These are phyloP conservation scores for Lipomyces mesembrius DNA, from an alignment of 805 yeast species.

Conservation along the genomic window DNA sequence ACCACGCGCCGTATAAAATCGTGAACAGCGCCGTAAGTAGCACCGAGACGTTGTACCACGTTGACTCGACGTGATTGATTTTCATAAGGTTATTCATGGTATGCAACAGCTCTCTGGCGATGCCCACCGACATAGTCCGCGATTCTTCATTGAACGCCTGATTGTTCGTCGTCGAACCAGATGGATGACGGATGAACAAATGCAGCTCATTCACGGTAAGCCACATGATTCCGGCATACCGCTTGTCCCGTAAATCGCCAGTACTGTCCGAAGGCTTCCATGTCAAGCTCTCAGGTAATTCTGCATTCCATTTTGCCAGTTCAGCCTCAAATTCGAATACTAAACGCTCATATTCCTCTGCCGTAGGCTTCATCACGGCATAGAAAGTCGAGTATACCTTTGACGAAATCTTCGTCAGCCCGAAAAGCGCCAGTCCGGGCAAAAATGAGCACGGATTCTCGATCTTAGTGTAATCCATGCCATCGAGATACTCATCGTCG, in stretches of 20 bases:
- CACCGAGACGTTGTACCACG: constrained; percentile 26
- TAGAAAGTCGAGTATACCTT: constrained; percentile 28
- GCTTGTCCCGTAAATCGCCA: constrained; percentile 25
- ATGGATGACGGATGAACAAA: constrained; percentile 34
- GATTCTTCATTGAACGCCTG: constrained; percentile 19
- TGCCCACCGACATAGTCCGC: constrained; percentile 16
- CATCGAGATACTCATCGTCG: constrained; percentile 31
- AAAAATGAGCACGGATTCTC: constrained; percentile 22
- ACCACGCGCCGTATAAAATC: constrained; percentile 34
- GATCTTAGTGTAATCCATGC: constrained; percentile 10
- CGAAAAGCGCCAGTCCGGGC: constrained; percentile 31
- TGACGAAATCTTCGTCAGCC: constrained; percentile 21
- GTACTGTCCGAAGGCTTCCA: constrained; percentile 28
- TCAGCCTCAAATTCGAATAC: constrained; percentile 27
- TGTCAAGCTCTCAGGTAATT: constrained; percentile 21
- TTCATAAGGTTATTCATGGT: constrained; percentile 26
- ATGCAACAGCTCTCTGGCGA: constrained; percentile 30
- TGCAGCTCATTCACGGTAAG: constrained; percentile 26
- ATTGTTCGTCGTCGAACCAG: constrained; percentile 28
- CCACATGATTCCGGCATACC: constrained; percentile 34
- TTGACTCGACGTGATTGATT: constrained; percentile 32
- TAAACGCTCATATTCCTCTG: constrained; percentile 29
- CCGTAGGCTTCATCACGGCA: constrained; percentile 21
- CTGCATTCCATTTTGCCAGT: constrained; percentile 17
- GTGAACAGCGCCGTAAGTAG: constrained; percentile 28